Evolutionary conservation across 2,329 filamentous ascomycete species (phyloP), one percentile per base, ranked within the genome.

Genomic region (Rugonectria rugulosa): DNA sequence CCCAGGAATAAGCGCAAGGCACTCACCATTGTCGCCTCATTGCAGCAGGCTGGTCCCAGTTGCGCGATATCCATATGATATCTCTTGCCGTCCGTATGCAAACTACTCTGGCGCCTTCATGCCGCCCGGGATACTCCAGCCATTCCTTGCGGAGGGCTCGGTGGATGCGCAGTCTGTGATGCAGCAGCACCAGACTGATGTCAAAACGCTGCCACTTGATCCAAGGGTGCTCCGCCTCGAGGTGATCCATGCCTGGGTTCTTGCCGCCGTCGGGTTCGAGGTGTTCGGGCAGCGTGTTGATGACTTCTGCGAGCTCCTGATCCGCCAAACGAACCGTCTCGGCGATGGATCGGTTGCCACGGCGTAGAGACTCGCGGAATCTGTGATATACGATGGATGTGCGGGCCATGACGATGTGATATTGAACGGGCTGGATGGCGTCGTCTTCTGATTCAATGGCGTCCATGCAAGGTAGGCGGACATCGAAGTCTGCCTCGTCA

Each of bases 181-280:
- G 56, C 6, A 59, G 17, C 5, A 59, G 44, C 4, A 59, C 53
- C 11, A 59, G 27, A 8, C 53, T 56, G n/a, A 59, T 26, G 5
- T 59, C 56, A 23, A 53, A 59, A 5, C 53, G 42, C 20, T 59
- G 56, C 56, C 56, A 59, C 23, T 59, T 56, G 11, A 59, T 43
- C 56, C 56, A 59, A 15, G 56, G 56, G 8, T 59, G 42, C 1
- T 41, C 44, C 12, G 19, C 29, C 17, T 59, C 53, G 6, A 59
- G 40, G 7, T 29, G 21, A 15, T 53, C 32, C n/a, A 53, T 45
- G 6, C 41, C 49, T 19, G 52, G n/a, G 11, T 34, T 40, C 11
- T 21, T 45, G 5, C 41, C 44, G 26, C 24, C 29, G 42, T 57
- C 55, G 3, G 54, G 49, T 19, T 53, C 37, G 8, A 57, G 43